phyloP scores from a whole-genome alignment of 2,329 filamentous ascomycete genomes.

The Dothideomycetes sp. region DNA sequence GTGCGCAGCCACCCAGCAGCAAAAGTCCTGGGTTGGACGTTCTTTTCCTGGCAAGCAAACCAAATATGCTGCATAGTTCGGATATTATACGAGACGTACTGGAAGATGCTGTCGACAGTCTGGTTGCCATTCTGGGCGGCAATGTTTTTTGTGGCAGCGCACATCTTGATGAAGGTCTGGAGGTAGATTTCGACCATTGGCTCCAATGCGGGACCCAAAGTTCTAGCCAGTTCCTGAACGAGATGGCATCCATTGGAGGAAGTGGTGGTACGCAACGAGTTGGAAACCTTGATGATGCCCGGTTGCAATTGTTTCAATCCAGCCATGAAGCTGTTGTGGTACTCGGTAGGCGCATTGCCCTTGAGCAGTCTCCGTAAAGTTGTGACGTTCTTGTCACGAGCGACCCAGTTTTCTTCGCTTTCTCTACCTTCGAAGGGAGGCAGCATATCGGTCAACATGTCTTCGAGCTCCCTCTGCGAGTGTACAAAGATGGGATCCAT shows the following conservation, averaged over 20 bases:
- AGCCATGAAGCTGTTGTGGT: constrained; percentile 58
- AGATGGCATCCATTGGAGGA: constrained; percentile 78
- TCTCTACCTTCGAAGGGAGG: constrained; percentile 78
- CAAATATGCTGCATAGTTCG: constrained; percentile 81
- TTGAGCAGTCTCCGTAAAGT: constrained; percentile 70
- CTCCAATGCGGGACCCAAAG: constrained; percentile 70
- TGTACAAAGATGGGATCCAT: constrained; percentile 79
- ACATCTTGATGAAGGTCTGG: constrained; percentile 82
- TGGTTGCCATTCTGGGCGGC: constrained; percentile 71
- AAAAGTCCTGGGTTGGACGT: constrained; percentile 74
- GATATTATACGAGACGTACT: constrained; percentile 66
- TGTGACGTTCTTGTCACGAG: constrained; percentile 69
- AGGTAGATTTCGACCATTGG: constrained; percentile 83
- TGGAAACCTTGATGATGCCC: constrained; percentile 77
- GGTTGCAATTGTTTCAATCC: constrained; percentile 69
- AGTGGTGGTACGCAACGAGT: constrained; percentile 78
- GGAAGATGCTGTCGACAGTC: constrained; percentile 72
- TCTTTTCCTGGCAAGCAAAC: constrained; percentile 81
- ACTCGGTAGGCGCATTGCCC: constrained; percentile 76
- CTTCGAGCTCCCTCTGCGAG: constrained; percentile 78
- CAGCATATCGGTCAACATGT: constrained; percentile 73
- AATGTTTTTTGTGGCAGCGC: constrained; percentile 86
- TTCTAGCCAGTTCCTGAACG: constrained; percentile 73
- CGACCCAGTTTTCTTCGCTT: constrained; percentile 82
- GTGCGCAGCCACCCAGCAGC: constrained; percentile 77